These are phyloP conservation scores for Lactarius quietus DNA, from an alignment of 768 basidiomycete species.

Conservation along the genomic window DNA sequence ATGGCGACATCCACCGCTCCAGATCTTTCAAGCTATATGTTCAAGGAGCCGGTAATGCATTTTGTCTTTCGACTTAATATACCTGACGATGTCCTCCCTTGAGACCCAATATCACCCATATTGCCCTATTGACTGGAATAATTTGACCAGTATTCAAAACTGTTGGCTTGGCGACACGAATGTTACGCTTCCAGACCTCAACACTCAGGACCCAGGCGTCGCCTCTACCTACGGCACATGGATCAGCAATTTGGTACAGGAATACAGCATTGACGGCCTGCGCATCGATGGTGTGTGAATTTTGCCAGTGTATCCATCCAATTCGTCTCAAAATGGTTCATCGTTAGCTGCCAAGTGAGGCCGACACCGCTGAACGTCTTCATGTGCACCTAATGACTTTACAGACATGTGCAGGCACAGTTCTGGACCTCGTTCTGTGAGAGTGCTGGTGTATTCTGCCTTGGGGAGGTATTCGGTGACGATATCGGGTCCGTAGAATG, in stretches of 20 bases:
- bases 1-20: slow-evolving; percentile 64
- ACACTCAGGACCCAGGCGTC: slow-evolving; percentile 68
- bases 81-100: background rate
- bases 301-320: background rate
- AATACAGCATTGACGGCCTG: slow-evolving; percentile 80
- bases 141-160: slow-evolving; percentile 63
- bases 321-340: slow-evolving; percentile 4
- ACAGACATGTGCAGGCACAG: slow-evolving; percentile 59
- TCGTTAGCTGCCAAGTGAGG: slow-evolving; percentile 36
- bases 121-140: slow-evolving; percentile 68
- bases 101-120: slow-evolving; percentile 74
- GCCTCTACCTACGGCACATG: slow-evolving; percentile 60
- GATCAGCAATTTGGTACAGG: slow-evolving; percentile 63
- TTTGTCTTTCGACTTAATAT: slow-evolving; percentile 10
- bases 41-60: slow-evolving; percentile 55
- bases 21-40: slow-evolving; percentile 62
- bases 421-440: slow-evolving; percentile 78
- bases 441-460: slow-evolving; percentile 80
- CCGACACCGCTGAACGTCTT: slow-evolving; percentile 4
- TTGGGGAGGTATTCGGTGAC: slow-evolving; percentile 72
- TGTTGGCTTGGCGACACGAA: slow-evolving; percentile 82
- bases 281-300: slow-evolving; percentile 63
- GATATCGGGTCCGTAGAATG: slow-evolving; percentile 43
- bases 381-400: slow-evolving; percentile 9
- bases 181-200: slow-evolving; percentile 74